Percentiles rank a stretch among this genome's conserved stretches.
phyloP scores from a whole-genome alignment of 106 monocot species.

The Platanthera zijinensis region DNA sequence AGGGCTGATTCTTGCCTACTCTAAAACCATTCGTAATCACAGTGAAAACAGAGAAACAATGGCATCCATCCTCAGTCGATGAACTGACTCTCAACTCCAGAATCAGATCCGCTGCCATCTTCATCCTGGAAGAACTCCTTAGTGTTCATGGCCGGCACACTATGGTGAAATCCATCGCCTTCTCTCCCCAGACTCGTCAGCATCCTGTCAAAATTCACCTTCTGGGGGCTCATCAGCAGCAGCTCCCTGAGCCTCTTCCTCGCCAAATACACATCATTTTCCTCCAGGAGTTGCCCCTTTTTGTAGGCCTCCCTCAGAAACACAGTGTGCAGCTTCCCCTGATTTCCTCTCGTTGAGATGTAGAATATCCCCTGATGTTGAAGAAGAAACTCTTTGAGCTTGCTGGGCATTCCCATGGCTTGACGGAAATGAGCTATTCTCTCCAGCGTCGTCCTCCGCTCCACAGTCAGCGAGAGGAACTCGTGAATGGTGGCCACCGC shows the following conservation, averaged over 20 bases:
- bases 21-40: no score
- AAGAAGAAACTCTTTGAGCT: conserved; percentile 90
- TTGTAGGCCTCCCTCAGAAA: conserved; percentile 78
- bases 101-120: conserved; percentile 49
- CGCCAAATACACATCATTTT: conserved; percentile 61
- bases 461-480: conserved; percentile 74
- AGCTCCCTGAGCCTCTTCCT: conserved; percentile 70
- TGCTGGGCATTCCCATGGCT: conserved; percentile 81
- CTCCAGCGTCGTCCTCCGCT: conserved; percentile 79
- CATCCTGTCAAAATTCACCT: conserved; percentile 77
- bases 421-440: conserved; percentile 79
- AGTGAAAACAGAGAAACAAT: neutral
- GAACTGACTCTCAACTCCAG: conserved; percentile 77
- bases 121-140: conserved; percentile 14
- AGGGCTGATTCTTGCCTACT: no score
- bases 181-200: conserved; percentile 79
- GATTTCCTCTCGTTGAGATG: conserved; percentile 85
- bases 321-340: conserved; percentile 83
- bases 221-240: conserved; percentile 68
- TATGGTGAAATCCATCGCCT: conserved; percentile 8
- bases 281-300: conserved; percentile 75
- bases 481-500: conserved; percentile 81
- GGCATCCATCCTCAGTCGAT: conserved; percentile 34
- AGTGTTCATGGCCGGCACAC: conserved; percentile 8
- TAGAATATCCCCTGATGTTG: conserved; percentile 95